Conservation (phyloP, 1,284 basidiomycete genomes). For the Anthracocystis walkeri region DNA sequence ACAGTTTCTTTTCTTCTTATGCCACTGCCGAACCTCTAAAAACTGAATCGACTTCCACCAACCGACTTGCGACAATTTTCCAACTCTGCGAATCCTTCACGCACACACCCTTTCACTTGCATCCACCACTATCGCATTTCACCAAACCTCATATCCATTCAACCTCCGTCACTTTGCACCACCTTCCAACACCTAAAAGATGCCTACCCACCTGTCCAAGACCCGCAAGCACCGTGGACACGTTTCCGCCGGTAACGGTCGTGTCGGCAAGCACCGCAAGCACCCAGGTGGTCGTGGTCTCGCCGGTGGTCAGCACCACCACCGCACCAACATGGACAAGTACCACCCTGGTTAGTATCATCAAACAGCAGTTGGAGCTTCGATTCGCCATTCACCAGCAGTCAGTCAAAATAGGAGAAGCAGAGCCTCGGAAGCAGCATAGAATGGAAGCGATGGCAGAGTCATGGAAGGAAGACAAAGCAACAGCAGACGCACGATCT, state of each 20-base stretch:
- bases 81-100: not conserved
- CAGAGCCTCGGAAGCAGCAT: not conserved
- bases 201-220: slow-evolving; percentile 94
- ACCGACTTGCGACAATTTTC: not conserved
- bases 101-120: not conserved
- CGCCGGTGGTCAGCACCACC: slow-evolving; percentile 99
- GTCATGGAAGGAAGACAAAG: not conserved
- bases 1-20: slow-evolving; percentile 15
- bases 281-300: slow-evolving; percentile 99
- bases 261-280: slow-evolving; percentile 99
- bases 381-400: not conserved
- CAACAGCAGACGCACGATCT: not conserved
- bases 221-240: slow-evolving; percentile 89
- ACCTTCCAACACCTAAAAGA: slow-evolving; percentile 69
- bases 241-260: slow-evolving; percentile 94
- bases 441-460: not conserved
- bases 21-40: not conserved
- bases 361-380: not conserved
- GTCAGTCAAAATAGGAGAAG: not conserved
- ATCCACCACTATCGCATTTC: slow-evolving; percentile 3
- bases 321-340: slow-evolving; percentile 76
- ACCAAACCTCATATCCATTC: not conserved
- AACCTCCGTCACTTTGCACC: not conserved
- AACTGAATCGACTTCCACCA: too few species aligned
- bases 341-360: slow-evolving; percentile 68